phyloP scores from a whole-genome alignment of 2,329 filamentous ascomycete species.

The Beauveria scarabaeidicola region DNA sequence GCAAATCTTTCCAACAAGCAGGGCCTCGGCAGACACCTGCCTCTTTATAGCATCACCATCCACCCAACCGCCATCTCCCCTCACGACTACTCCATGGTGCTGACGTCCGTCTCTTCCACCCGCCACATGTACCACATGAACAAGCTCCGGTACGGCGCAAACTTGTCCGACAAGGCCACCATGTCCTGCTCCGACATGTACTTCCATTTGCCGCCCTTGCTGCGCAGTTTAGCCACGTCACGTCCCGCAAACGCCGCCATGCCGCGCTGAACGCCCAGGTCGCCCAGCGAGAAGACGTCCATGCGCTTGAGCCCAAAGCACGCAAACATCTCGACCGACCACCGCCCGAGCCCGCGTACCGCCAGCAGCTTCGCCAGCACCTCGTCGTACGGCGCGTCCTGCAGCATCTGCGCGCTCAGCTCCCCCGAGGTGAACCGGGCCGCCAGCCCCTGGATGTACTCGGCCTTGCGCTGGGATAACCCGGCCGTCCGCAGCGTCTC shows the following conservation, averaged over 20 bases:
- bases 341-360: conserved; percentile 77
- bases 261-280: conserved; percentile 87
- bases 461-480: conserved; percentile 87
- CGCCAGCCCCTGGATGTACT: conserved; percentile 83
- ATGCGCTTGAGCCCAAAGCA: conserved; percentile 89
- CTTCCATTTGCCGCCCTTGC: conserved; percentile 83
- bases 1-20: neutral
- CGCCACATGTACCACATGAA: conserved; percentile 99
- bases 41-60: neutral
- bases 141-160: conserved; percentile 77
- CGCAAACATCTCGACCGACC: conserved; percentile 98
- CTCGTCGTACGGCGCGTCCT: conserved; percentile 75
- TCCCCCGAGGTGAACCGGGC: conserved; percentile 71
- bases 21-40: too few relatives aligned
- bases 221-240: conserved; percentile 77
- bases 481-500: conserved; percentile 71
- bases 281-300: conserved; percentile 88
- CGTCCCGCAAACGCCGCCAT: conserved; percentile 82
- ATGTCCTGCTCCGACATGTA: conserved; percentile 96
- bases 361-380: conserved; percentile 74
- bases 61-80: too few relatives aligned
- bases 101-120: conserved; percentile 70
- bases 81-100: conserved; percentile 38
- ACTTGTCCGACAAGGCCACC: conserved; percentile 70
- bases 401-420: conserved; percentile 65